Evolutionary conservation across 2,329 filamentous ascomycete species (phyloP).

Genomic region (Keithomyces neogunnii): DNA sequence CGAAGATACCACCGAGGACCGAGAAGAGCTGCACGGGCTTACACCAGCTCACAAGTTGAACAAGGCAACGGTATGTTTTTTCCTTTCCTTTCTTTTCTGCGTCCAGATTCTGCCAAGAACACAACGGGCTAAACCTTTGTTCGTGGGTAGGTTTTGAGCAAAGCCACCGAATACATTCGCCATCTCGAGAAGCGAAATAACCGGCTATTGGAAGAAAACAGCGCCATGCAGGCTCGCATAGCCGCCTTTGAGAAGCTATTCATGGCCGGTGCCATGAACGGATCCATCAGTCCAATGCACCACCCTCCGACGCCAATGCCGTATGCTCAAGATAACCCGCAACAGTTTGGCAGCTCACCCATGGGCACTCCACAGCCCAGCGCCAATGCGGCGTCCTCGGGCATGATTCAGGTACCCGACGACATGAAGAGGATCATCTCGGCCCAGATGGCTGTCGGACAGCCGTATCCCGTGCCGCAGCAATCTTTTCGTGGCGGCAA

Average conservation of each 20-base stretch:
- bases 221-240: conserved; percentile 67
- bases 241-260: conserved; percentile 72
- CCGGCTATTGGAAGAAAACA: conserved; percentile 73
- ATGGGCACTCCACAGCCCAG: conserved; percentile 29
- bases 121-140: background rate
- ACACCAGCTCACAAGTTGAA: conserved; percentile 90
- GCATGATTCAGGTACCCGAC: conserved; percentile 59
- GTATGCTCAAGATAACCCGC: conserved; percentile 34
- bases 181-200: conserved; percentile 89
- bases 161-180: conserved; percentile 92
- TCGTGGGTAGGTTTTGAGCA: conserved; percentile 63
- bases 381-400: conserved; percentile 35
- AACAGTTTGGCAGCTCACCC: conserved; percentile 36
- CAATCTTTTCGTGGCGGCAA: conserved; percentile 38
- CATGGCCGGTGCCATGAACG: conserved; percentile 63
- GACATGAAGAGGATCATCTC: conserved; percentile 55
- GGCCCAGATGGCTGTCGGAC: conserved; percentile 45
- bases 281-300: conserved; percentile 45
- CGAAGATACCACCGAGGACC: conserved; percentile 63
- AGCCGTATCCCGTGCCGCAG: conserved; percentile 42
- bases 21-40: conserved; percentile 66
- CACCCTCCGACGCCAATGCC: conserved; percentile 45
- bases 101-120: background rate
- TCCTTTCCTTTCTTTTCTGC: background rate
- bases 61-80: conserved; percentile 68